Percentiles rank a stretch among this genome's conserved stretches.
Evolutionary conservation across 2,329 filamentous ascomycete genomes (phyloP).

Genomic region (Apiospora malaysiana): DNA sequence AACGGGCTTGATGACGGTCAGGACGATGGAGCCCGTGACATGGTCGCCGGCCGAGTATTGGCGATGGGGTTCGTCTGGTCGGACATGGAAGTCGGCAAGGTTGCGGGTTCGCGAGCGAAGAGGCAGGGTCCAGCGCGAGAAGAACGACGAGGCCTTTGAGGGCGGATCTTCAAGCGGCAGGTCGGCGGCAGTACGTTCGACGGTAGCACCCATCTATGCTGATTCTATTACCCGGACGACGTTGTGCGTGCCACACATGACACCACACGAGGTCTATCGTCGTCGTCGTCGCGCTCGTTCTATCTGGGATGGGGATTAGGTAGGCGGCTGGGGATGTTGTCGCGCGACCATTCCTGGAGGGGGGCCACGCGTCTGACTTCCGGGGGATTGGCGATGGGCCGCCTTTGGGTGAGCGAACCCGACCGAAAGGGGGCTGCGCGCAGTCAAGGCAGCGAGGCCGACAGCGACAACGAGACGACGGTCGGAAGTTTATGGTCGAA

Average conservation of each 20-base stretch:
- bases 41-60: constrained; percentile 78
- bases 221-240: constrained; percentile 32
- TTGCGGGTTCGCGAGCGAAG: constrained; percentile 64
- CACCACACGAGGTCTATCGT: constrained; percentile 31
- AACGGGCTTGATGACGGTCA: constrained; percentile 75
- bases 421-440: constrained; percentile 8
- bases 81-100: constrained; percentile 79
- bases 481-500: neutral
- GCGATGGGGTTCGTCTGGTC: constrained; percentile 77
- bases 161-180: constrained; percentile 47
- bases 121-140: constrained; percentile 59
- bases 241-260: constrained; percentile 40
- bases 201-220: constrained; percentile 55
- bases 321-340: neutral
- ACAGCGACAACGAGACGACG: constrained; percentile 5
- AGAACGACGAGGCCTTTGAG: constrained; percentile 55
- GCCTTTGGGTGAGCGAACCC: constrained; percentile 3
- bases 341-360: constrained; percentile 18
- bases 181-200: constrained; percentile 44
- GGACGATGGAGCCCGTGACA: constrained; percentile 74
- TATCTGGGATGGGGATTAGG: neutral
- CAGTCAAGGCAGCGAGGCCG: constrained; percentile 6
- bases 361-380: constrained; percentile 17
- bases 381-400: constrained; percentile 11
- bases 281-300: constrained; percentile 20